These are phyloP conservation scores for Cyberlindnera mrakii DNA, from an alignment of 805 yeast species.

Conservation along the genomic window DNA sequence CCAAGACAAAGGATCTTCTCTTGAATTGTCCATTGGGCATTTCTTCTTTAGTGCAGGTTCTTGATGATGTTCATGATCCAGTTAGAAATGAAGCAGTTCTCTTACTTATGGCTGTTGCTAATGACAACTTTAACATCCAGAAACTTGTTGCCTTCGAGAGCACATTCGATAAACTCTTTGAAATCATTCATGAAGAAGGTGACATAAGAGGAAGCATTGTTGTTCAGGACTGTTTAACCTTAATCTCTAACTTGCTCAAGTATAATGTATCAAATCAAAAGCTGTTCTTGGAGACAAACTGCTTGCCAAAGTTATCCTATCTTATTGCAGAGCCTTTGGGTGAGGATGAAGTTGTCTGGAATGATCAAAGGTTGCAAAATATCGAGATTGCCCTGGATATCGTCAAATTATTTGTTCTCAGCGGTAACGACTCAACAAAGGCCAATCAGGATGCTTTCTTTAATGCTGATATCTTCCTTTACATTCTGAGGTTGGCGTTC, in stretches of 20 bases:
- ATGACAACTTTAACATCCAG: conserved; percentile 80
- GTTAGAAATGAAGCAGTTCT: conserved; percentile 83
- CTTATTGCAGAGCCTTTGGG: conserved; percentile 58
- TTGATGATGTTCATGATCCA: conserved; percentile 72
- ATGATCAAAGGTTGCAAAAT: conserved; percentile 66
- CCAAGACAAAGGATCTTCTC: conserved; percentile 66
- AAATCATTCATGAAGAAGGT: conserved; percentile 81
- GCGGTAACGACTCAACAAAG: conserved; percentile 61
- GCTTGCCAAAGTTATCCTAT: conserved; percentile 57
- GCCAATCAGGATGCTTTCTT: conserved; percentile 57
- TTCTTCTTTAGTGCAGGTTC: conserved; percentile 58
- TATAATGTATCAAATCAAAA: conserved; percentile 90
- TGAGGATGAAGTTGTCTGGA: conserved; percentile 55
- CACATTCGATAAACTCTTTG: conserved; percentile 75
- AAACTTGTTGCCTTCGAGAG: conserved; percentile 93
- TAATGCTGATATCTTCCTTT: conserved; percentile 56
- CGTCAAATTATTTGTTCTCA: conserved; percentile 62
- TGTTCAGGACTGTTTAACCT: conserved; percentile 84
- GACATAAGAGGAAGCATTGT: conserved; percentile 82
- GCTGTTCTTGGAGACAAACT: conserved; percentile 78
- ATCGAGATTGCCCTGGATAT: conserved; percentile 64
- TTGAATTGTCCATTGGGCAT: conserved; percentile 73
- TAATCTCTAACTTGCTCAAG: conserved; percentile 64
- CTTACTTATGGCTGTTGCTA: conserved; percentile 75
- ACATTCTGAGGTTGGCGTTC: conserved; percentile 66